Evolutionary conservation across 768 basidiomycete genomes (phyloP).

Genomic region (Leccinum ochraceum): DNA sequence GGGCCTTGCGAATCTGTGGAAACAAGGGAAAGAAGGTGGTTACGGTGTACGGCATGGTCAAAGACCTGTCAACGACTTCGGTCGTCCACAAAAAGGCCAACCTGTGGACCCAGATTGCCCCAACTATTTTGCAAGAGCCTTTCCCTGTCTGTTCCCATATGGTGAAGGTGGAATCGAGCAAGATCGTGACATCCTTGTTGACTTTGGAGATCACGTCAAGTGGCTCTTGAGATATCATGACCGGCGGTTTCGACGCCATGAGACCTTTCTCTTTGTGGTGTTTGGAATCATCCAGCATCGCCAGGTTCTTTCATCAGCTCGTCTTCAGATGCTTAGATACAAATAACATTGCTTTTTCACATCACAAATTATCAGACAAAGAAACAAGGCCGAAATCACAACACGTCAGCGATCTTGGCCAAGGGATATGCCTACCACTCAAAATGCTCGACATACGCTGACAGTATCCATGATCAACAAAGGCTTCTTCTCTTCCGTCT

Average conservation of each 20-base stretch:
- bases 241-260: not conserved
- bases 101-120: not conserved
- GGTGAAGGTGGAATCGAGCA: not conserved
- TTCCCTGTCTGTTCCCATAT: slow-evolving; percentile 1
- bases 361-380: too few species aligned
- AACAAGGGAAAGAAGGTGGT: too few species aligned
- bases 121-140: not conserved
- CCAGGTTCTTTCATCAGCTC: not conserved
- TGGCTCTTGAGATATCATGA: not conserved
- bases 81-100: not conserved
- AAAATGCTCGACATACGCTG: too few species aligned
- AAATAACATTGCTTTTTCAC: too few species aligned
- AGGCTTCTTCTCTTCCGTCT: too few species aligned
- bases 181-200: not conserved
- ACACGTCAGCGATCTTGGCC: too few species aligned
- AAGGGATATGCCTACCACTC: too few species aligned
- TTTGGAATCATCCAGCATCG: not conserved
- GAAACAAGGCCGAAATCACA: too few species aligned
- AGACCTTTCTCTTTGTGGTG: not conserved
- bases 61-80: not conserved
- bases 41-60: not conserved
- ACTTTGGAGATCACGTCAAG: not conserved
- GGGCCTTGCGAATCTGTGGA: too few species aligned
- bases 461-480: too few species aligned
- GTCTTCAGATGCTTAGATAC: not conserved